phyloP scores from a whole-genome alignment of 164 flowering plant genomes.

The Stephania cephalantha region DNA sequence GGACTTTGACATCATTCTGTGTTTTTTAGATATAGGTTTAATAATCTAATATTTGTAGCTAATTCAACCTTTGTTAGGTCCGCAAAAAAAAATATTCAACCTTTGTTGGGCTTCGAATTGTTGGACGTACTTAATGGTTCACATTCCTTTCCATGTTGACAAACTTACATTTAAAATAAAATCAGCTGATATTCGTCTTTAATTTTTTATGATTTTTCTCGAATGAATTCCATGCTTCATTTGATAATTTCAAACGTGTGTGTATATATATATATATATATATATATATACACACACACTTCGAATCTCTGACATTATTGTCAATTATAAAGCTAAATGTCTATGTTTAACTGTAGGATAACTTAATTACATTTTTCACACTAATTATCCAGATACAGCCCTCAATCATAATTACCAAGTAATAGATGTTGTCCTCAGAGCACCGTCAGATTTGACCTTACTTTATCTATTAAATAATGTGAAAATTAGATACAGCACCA shows the following conservation, averaged over 20 bases:
- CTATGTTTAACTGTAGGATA: neutral
- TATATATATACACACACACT: neutral
- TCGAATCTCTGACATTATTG: neutral
- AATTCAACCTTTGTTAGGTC: constrained; percentile 13
- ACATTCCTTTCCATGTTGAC: neutral
- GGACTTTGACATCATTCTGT: constrained; percentile 18
- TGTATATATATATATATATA: too few species aligned
- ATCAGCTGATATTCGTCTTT: neutral
- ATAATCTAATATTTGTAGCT: neutral
- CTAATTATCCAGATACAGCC: neutral
- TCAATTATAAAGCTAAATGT: neutral
- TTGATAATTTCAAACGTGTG: neutral
- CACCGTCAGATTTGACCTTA: constrained; percentile 1
- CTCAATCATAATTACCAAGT: neutral
- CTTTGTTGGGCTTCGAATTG: constrained; percentile 16
- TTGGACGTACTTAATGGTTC: neutral
- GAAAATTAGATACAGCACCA: neutral
- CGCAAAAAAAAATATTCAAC: neutral
- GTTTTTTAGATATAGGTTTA: too few species aligned
- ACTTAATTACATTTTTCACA: neutral
- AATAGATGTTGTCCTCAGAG: neutral
- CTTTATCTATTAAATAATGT: neutral
- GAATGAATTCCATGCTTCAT: neutral
- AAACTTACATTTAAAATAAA: neutral
- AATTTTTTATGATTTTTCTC: neutral